Evolutionary conservation across 139 green algal genomes (phyloP).

Genomic region (Picochlorum sp.): DNA sequence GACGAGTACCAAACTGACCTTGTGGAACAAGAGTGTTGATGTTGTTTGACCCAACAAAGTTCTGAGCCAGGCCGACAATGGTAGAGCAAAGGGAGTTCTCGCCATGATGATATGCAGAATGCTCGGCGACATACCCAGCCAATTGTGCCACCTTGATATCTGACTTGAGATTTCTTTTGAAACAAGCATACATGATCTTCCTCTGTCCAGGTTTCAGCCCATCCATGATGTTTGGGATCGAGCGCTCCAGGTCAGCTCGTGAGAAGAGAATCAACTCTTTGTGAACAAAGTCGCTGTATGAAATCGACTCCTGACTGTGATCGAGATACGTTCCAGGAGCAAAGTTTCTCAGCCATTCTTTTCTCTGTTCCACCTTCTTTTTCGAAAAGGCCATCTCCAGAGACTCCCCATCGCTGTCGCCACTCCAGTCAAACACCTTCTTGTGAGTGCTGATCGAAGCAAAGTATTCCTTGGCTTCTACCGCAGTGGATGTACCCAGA

Average conservation of each 20-base stretch:
- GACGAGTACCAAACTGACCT: conserved; percentile 81
- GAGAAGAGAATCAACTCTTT: conserved; percentile 94
- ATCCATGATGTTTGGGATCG: conserved; percentile 93
- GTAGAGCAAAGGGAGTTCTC: conserved; percentile 76
- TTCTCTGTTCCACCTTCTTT: conserved; percentile 96
- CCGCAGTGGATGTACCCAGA: conserved; percentile 88
- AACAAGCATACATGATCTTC: conserved; percentile 97
- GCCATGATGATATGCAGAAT: conserved; percentile 98
- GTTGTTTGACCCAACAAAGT: conserved; percentile 98
- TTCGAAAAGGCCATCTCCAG: conserved; percentile 99
- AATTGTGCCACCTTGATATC: conserved; percentile 98
- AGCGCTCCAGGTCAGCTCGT: conserved; percentile 87
- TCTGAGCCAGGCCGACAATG: conserved; percentile 85
- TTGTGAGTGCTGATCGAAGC: conserved; percentile 65
- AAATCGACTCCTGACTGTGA: conserved; percentile 63
- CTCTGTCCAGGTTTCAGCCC: conserved; percentile 97
- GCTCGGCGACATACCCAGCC: conserved; percentile 90
- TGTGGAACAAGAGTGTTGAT: conserved; percentile 87
- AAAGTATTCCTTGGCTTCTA: conserved; percentile 98
- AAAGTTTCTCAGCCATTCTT: conserved; percentile 82
- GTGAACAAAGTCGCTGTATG: conserved; percentile 94
- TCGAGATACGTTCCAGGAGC: conserved; percentile 90
- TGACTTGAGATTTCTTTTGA: conserved; percentile 92
- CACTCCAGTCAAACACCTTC: conserved; percentile 83
- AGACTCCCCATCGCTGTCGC: conserved; percentile 57